Percentiles rank a stretch among this genome's conserved stretches.
phyloP scores from a whole-genome alignment of 148 eudicot genomes.

The Amaranthus cruentus region DNA sequence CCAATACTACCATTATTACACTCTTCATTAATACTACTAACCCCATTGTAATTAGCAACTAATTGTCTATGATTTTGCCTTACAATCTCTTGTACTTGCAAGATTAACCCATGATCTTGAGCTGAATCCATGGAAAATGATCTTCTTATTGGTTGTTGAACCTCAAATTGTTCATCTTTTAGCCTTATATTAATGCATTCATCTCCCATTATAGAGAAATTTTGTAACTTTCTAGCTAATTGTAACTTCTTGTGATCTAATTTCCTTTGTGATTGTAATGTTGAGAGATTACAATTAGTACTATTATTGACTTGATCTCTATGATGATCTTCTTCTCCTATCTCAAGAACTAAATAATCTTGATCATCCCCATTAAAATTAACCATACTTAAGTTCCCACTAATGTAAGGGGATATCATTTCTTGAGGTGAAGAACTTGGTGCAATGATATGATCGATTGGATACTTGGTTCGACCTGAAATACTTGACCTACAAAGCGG shows the following conservation, averaged over 20 bases:
- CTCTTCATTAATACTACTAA: constrained; percentile 19
- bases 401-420: constrained; percentile 13
- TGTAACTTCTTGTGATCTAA: constrained; percentile 17
- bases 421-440: constrained; percentile 82
- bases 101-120: constrained; percentile 25
- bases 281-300: constrained; percentile 17
- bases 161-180: constrained; percentile 28
- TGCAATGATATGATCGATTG: constrained; percentile 47
- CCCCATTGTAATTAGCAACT: constrained; percentile 9
- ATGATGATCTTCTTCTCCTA: constrained; percentile 25
- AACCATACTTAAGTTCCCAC: constrained; percentile 23
- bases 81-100: constrained; percentile 36
- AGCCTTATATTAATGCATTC: constrained; percentile 27
- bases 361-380: constrained; percentile 27
- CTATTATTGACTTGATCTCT: too few species aligned
- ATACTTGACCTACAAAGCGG: constrained; percentile 78
- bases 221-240: constrained; percentile 23
- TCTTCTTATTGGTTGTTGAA: constrained; percentile 32
- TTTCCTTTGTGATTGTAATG: constrained; percentile 37
- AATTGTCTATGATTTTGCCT: constrained; percentile 24
- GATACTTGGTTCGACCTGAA: constrained; percentile 43
- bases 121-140: constrained; percentile 39
- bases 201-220: constrained; percentile 36
- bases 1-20: constrained; percentile 16
- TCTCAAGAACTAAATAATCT: constrained; percentile 51